Percentiles rank a stretch among this genome's conserved stretches.
Conservation (phyloP, 768 basidiomycete genomes). For the Rhizopogon vulgaris region DNA sequence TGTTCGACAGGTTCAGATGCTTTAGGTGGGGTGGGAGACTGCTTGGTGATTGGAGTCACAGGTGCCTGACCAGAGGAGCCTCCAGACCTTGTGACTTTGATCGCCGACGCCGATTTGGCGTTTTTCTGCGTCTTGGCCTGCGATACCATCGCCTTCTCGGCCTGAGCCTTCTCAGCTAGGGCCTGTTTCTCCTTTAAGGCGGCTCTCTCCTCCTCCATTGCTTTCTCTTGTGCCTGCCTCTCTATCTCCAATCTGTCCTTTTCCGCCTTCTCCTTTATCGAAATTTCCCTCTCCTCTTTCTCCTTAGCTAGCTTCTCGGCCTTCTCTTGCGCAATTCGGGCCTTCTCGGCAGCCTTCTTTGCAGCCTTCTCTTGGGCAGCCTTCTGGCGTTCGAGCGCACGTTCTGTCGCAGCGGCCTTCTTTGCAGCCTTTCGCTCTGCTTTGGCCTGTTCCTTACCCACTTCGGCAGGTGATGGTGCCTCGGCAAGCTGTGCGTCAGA, state of each 20-base stretch:
- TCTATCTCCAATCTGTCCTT: constrained; percentile 37
- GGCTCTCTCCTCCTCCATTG: constrained; percentile 28
- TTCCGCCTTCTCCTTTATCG: constrained; percentile 29
- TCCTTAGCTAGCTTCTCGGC: constrained; percentile 37
- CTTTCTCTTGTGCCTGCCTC: constrained; percentile 23
- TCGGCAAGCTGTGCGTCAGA: constrained; percentile 20
- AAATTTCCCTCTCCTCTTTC: constrained; percentile 35
- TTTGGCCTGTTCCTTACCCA: constrained; percentile 45
- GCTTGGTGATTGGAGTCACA: constrained; percentile 13
- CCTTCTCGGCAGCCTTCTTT: constrained; percentile 45
- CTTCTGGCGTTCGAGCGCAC: constrained; percentile 55
- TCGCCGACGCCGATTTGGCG: constrained; percentile 15
- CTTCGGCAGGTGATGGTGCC: constrained; percentile 25
- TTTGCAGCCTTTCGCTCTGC: constrained; percentile 59
- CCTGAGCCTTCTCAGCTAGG: constrained; percentile 21
- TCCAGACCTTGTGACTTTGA: constrained; percentile 12
- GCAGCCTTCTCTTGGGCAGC: constrained; percentile 54
- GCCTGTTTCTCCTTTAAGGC: constrained; percentile 26
- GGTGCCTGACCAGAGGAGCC: background rate
- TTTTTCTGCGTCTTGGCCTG: constrained; percentile 18
- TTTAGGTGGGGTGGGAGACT: constrained; percentile 12
- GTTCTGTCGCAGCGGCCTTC: constrained; percentile 57
- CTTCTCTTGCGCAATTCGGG: constrained; percentile 48
- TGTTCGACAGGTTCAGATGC: constrained; percentile 40
- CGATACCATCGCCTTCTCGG: constrained; percentile 20